These are phyloP conservation scores for Craterostigma plantagineum DNA, from an alignment of 257 asterid species.

Conservation along the genomic window DNA sequence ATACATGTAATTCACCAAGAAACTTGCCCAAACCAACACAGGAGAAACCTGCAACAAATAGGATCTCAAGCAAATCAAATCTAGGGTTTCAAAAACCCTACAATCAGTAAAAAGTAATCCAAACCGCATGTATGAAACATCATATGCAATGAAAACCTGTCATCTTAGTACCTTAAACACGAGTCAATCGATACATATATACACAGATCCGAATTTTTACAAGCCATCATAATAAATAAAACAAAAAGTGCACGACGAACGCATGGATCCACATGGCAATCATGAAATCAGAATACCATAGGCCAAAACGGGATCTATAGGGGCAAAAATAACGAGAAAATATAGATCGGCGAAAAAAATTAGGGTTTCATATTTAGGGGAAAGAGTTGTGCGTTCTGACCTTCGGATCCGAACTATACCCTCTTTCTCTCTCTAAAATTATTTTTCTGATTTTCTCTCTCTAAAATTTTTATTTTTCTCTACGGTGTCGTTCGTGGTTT, in stretches of 20 bases:
- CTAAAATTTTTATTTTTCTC: constrained; percentile 8
- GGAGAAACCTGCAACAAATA: constrained; percentile 17
- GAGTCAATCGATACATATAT: constrained; percentile 7
- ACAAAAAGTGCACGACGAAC: neutral
- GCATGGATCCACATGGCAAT: neutral
- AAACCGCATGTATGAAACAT: constrained; percentile 9
- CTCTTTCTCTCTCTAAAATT: constrained; percentile 22
- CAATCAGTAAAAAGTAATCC: constrained; percentile 9
- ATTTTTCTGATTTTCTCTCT: constrained; percentile 11
- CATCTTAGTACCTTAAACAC: constrained; percentile 11
- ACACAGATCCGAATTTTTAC: constrained; percentile 12
- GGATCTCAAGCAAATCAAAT: constrained; percentile 3
- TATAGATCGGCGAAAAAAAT: neutral
- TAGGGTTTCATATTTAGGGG: constrained; percentile 28
- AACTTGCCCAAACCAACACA: constrained; percentile 11
- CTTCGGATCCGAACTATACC: constrained; percentile 27
- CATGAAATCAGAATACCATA: neutral
- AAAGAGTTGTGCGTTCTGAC: constrained; percentile 11
- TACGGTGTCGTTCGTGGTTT: constrained; percentile 7
- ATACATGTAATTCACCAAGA: constrained; percentile 24
- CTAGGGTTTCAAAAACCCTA: constrained; percentile 38
- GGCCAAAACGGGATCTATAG: neutral
- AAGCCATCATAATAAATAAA: constrained; percentile 3
- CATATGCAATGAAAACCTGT: neutral
- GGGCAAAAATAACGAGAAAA: neutral